Conservation (phyloP, 179 eudicot species). For the Silene coronaria region DNA sequence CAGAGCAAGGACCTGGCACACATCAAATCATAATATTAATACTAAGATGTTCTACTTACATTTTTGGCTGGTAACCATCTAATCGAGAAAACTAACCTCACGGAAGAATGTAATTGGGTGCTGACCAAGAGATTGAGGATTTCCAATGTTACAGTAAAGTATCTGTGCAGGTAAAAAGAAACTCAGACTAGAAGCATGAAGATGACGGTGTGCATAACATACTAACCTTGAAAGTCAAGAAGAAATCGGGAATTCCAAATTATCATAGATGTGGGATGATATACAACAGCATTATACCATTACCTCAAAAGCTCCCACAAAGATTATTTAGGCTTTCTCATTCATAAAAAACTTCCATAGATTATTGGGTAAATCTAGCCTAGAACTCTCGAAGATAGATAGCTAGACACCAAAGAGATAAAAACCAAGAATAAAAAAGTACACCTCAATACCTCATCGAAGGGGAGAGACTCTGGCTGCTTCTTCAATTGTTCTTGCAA, state of each 20-base stretch:
- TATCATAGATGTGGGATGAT: not conserved
- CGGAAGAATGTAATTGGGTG: slow-evolving; percentile 87
- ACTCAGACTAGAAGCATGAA: slow-evolving; percentile 9
- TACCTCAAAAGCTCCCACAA: not conserved
- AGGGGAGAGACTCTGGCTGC: slow-evolving; percentile 67
- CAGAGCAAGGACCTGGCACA: slow-evolving; percentile 68
- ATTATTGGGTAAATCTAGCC: not conserved
- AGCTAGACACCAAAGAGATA: not conserved
- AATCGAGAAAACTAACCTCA: slow-evolving; percentile 46
- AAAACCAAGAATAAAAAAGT: not conserved
- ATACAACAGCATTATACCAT: not conserved
- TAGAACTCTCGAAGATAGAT: not conserved
- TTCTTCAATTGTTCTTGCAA: slow-evolving; percentile 53
- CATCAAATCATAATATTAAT: not conserved
- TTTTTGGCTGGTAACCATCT: slow-evolving; percentile 1
- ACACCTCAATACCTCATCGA: slow-evolving; percentile 93
- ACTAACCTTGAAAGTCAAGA: not conserved
- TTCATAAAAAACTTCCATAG: not conserved
- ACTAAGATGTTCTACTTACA: not conserved
- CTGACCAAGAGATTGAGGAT: slow-evolving; percentile 92
- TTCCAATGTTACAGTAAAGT: slow-evolving; percentile 87
- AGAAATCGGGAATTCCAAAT: not conserved
- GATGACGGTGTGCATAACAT: slow-evolving; percentile 6
- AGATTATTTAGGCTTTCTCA: not conserved
- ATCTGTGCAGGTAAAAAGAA: slow-evolving; percentile 42